Percentiles rank a stretch among this genome's conserved stretches.
Evolutionary conservation across 2,329 filamentous ascomycete species (phyloP).

Genomic region (Aspergillus sp.): DNA sequence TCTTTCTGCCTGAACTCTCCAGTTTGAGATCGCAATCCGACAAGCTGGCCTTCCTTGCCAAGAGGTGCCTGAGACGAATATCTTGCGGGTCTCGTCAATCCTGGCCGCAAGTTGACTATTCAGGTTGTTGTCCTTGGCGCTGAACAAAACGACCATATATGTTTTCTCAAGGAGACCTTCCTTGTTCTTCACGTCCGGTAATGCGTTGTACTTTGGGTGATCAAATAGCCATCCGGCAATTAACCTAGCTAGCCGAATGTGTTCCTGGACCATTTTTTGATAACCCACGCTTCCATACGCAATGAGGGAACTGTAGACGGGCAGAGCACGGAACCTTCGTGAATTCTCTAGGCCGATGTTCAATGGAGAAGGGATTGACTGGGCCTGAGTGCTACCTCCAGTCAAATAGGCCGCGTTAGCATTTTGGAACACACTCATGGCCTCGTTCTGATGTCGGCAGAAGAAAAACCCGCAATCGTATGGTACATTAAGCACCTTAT

Average conservation of each 20-base stretch:
- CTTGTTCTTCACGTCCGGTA: slow-evolving; percentile 51
- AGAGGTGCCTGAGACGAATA: slow-evolving; percentile 79
- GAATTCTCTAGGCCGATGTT: slow-evolving; percentile 92
- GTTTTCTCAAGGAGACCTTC: slow-evolving; percentile 52
- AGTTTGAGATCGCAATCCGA: slow-evolving; percentile 83
- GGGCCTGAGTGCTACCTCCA: slow-evolving; percentile 32
- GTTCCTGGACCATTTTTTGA: slow-evolving; percentile 66
- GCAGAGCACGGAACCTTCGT: slow-evolving; percentile 84
- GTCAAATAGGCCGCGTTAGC: slow-evolving; percentile 80
- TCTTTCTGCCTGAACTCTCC: slow-evolving; percentile 68
- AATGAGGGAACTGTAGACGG: slow-evolving; percentile 76
- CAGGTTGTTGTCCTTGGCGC: slow-evolving; percentile 62
- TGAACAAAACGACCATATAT: slow-evolving; percentile 75
- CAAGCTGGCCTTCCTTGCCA: slow-evolving; percentile 75
- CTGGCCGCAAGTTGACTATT: slow-evolving; percentile 67
- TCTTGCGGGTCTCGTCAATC: slow-evolving; percentile 71
- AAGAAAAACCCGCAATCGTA: slow-evolving; percentile 94
- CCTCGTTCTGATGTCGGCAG: slow-evolving; percentile 60
- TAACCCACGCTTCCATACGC: slow-evolving; percentile 73
- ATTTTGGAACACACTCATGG: slow-evolving; percentile 72
- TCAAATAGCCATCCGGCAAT: slow-evolving; percentile 65
- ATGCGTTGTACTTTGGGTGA: slow-evolving; percentile 63
- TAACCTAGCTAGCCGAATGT: slow-evolving; percentile 68
- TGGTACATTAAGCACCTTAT: slow-evolving; percentile 92
- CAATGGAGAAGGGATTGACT: slow-evolving; percentile 70